Evolutionary conservation across 116 monocot species (phyloP).

Genomic region (Zostera marina): DNA sequence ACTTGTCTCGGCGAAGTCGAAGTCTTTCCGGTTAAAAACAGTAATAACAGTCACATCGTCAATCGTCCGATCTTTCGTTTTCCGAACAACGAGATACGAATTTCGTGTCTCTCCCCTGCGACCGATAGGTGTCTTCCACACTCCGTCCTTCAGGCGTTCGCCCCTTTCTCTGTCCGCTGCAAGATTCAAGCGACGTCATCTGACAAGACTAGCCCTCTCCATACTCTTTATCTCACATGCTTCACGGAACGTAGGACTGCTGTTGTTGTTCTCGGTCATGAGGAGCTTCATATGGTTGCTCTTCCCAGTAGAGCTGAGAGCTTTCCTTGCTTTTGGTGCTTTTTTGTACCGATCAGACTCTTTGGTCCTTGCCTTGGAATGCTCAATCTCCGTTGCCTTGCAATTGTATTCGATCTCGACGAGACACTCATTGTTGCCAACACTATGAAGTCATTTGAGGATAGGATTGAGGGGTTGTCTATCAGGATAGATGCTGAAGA

Average conservation of each 20-base stretch:
- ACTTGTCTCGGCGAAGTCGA: slow-evolving; percentile 56
- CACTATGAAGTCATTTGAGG: slow-evolving; percentile 97
- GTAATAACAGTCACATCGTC: background rate
- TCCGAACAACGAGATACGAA: slow-evolving; percentile 60
- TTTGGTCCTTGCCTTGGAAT: slow-evolving; percentile 54
- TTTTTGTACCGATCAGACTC: slow-evolving; percentile 36
- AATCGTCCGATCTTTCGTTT: slow-evolving; percentile 21
- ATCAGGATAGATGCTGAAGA: slow-evolving; percentile 55
- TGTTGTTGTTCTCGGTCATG: slow-evolving; percentile 42
- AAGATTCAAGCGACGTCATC: slow-evolving; percentile 46
- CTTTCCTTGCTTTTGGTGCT: slow-evolving; percentile 78
- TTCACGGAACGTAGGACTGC: slow-evolving; percentile 64
- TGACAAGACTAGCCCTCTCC: slow-evolving; percentile 36
- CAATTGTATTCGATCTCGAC: slow-evolving; percentile 91
- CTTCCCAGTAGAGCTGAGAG: slow-evolving; percentile 53
- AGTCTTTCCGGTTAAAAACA: slow-evolving; percentile 20
- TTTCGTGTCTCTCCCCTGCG: slow-evolving; percentile 47
- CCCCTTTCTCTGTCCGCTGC: slow-evolving; percentile 73
- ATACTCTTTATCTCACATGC: slow-evolving; percentile 56
- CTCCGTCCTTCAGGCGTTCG: slow-evolving; percentile 65
- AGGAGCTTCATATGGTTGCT: slow-evolving; percentile 78
- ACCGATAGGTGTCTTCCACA: slow-evolving; percentile 78
- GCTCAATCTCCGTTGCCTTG: slow-evolving; percentile 82
- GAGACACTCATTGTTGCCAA: slow-evolving; percentile 94
- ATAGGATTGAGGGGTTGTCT: slow-evolving; percentile 58